Base-by-base conservation (phyloP, 495 filamentous ascomycete species). In the Xylaria scruposa region DNA sequence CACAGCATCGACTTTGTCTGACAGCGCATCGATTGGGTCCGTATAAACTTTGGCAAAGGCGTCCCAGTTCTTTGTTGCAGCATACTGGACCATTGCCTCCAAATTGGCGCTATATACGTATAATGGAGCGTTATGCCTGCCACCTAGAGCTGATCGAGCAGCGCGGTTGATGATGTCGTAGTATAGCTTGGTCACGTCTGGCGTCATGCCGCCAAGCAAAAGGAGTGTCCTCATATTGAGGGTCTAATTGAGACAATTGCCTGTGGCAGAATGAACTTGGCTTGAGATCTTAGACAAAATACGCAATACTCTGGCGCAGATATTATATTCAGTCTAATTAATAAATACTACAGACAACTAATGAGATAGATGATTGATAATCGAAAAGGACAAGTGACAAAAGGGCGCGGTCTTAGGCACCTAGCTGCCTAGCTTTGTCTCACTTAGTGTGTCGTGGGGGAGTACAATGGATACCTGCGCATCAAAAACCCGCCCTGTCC, bases 31-130 rank as follows among this genome's bases (percentile, higher is more conserved):
- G 31, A 53, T 60, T 13, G 33, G 49, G 38, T 68, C 66, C 10
- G 70, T 67, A 66, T 67, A 72, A 24, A 40, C 64, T n/a, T 54
- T 69, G 13, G 62, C 64, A 21, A 75, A 69, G 19, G 64, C 44
- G 19, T 72, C 44, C 73, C 73, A 75, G 29, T 64, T 24, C 21
- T 40, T 59, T 21, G 53, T 17, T 2, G 10, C 33, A 21, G 72
- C 65, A 36, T 72, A 49, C 26, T 72, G 72, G 53, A 75, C 47
- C 73, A 69, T 73, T 31, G 13, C 26, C 64, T 74, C 73, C 29
- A 75, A 56, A 49, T 75, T 51, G 21, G 64, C 73, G 62, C 71
- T 75, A 72, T 75, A 75, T 15, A 74, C 31, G 40, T 74, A 75
- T n/a, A 74, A 26, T 10, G 70, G 71, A 24, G 73, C 73, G 24